Evolutionary conservation across 495 filamentous ascomycete genomes (phyloP).

Genomic region (Hypoxylon subgilvum): DNA sequence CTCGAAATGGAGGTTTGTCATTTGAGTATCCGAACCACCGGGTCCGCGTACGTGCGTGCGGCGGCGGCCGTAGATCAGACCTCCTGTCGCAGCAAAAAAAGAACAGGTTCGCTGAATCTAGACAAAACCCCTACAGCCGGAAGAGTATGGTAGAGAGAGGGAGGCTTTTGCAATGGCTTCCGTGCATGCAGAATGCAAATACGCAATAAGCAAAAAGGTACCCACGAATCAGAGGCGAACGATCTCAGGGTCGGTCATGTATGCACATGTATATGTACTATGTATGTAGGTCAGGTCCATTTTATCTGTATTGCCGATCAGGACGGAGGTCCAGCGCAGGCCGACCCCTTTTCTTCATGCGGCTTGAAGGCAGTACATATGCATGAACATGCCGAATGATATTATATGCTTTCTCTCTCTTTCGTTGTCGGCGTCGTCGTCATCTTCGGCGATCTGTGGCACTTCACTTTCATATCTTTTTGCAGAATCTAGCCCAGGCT

Average conservation of each 20-base stretch:
- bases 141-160: constrained; percentile 6
- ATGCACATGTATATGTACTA: constrained; percentile 1
- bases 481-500: background rate
- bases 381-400: constrained; percentile 13
- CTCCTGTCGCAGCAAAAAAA: background rate
- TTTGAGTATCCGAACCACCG: constrained; percentile 33
- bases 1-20: constrained; percentile 8
- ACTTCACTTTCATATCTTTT: background rate
- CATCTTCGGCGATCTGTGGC: constrained; percentile 22
- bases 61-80: constrained; percentile 19
- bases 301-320: constrained; percentile 23
- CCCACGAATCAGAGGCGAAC: constrained; percentile 19
- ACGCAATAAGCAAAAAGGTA: constrained; percentile 7
- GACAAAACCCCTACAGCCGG: background rate
- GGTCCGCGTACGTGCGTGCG: constrained; percentile 25
- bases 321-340: constrained; percentile 10
- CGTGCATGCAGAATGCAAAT: constrained; percentile 2
- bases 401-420: constrained; percentile 3
- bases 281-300: background rate
- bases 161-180: background rate
- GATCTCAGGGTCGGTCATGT: constrained; percentile 6
- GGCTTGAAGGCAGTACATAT: background rate
- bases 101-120: background rate
- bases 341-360: constrained; percentile 5
- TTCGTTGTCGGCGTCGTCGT: background rate